These are phyloP conservation scores for Penicillium sp. DNA, from an alignment of 2,329 filamentous ascomycete species.

Conservation along the genomic window DNA sequence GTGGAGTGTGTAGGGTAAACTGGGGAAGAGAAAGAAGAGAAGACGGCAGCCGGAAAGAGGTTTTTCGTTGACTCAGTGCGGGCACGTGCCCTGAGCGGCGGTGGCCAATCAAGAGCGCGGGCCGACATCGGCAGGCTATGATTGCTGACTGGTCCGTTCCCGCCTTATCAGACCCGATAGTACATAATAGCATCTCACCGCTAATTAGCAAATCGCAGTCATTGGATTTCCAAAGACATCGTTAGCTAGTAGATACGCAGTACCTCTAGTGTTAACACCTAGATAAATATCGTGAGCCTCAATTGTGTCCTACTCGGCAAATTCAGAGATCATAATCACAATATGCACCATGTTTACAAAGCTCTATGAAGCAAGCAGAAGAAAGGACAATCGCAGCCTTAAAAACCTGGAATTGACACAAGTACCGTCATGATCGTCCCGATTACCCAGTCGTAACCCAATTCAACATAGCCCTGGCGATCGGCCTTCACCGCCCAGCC, in stretches of 20 bases:
- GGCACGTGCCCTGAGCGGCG: slow-evolving; percentile 31
- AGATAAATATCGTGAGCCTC: no score
- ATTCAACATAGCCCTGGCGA: not conserved
- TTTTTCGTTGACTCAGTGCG: slow-evolving; percentile 22
- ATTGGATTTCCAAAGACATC: not conserved
- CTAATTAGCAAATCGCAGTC: not conserved
- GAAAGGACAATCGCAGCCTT: not conserved
- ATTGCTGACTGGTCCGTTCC: not conserved
- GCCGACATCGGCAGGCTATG: slow-evolving; percentile 17
- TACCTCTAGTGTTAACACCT: not conserved
- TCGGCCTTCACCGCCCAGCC: not conserved
- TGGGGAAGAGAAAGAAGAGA: slow-evolving; percentile 14
- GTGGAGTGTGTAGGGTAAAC: slow-evolving; percentile 7
- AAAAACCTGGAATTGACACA: not conserved
- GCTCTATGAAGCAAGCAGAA: not conserved
- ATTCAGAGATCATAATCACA: no score
- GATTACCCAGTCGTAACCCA: slow-evolving; percentile 1
- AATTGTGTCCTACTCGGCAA: no score
- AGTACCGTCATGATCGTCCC: not conserved
- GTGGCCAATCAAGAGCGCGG: slow-evolving; percentile 26
- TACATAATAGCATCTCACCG: not conserved
- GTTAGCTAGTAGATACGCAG: no score
- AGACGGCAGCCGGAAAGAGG: slow-evolving; percentile 11
- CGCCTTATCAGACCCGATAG: not conserved
- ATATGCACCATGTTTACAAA: no score